A percentile compares a stretch with the other conserved stretches of the same genome.
phyloP scores from a whole-genome alignment of 2,329 filamentous ascomycete genomes.

The Phialemonium atrogriseum region DNA sequence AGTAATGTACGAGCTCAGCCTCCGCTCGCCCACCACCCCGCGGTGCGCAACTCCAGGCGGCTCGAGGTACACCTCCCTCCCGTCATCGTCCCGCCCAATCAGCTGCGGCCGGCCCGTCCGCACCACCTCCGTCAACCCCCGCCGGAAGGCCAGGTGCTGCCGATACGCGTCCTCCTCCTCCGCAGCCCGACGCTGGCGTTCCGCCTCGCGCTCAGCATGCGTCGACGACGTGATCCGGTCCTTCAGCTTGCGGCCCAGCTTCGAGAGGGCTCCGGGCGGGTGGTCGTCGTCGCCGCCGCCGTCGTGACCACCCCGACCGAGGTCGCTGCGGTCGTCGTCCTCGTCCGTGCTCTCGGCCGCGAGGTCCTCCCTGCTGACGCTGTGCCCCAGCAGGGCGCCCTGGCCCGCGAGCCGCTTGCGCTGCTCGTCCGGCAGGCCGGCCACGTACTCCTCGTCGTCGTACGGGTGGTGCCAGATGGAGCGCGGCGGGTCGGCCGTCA shows the following conservation, averaged over 20 bases:
- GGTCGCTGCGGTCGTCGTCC: no score
- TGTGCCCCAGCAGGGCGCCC: conserved; percentile 19
- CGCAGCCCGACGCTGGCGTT: conserved; percentile 35
- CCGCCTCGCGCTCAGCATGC: conserved; percentile 41
- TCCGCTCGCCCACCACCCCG: conserved; percentile 9
- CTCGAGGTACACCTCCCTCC: conserved; percentile 50
- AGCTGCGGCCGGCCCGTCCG: conserved; percentile 47
- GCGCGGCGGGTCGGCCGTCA: conserved; percentile 40
- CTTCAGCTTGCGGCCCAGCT: conserved; percentile 50
- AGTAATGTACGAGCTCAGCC: conserved; percentile 16
- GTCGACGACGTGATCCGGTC: conserved; percentile 50
- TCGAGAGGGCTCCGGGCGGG: conserved; percentile 17
- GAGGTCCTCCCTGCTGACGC: conserved; percentile 27
- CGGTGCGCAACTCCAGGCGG: conserved; percentile 31
- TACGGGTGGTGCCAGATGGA: conserved; percentile 55
- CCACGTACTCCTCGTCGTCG: conserved; percentile 47
- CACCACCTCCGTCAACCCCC: conserved; percentile 40
- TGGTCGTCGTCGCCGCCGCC: conserved; percentile 15
- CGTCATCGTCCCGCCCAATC: conserved; percentile 42
- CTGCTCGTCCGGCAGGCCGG: conserved; percentile 36
- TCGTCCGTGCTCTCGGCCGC: conserved; percentile 20
- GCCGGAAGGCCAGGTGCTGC: conserved; percentile 39
- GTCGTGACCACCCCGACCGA: no score
- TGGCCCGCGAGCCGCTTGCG: conserved; percentile 30
- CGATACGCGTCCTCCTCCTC: conserved; percentile 43